phyloP scores from a whole-genome alignment of 768 basidiomycete genomes.

The Amanita molliuscula region DNA sequence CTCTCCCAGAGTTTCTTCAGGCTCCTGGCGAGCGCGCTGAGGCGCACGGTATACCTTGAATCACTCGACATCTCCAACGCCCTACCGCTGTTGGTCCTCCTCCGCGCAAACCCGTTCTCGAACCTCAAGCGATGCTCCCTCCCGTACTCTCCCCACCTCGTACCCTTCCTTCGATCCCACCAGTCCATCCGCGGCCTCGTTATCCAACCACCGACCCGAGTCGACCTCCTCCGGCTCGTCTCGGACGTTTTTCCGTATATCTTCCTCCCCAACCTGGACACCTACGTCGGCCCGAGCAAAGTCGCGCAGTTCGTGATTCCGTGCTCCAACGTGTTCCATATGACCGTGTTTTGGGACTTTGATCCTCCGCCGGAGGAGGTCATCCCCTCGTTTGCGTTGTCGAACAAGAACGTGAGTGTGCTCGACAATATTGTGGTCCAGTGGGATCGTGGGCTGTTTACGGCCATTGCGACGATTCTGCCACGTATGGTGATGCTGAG shows the following conservation, averaged over 20 bases:
- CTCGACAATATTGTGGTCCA: slow-evolving; percentile 11
- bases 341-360: slow-evolving; percentile 11
- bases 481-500: slow-evolving; percentile 9
- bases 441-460: slow-evolving; percentile 9
- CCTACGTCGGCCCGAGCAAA: slow-evolving; percentile 9
- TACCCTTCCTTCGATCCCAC: slow-evolving; percentile 8
- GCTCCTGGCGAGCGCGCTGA: slow-evolving; percentile 8
- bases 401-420: slow-evolving; percentile 2
- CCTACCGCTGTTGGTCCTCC: slow-evolving; percentile 4
- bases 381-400: neutral
- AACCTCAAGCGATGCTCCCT: slow-evolving; percentile 7
- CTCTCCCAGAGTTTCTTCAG: slow-evolving; percentile 9
- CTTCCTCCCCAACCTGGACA: slow-evolving; percentile 5
- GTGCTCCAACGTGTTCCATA: slow-evolving; percentile 6
- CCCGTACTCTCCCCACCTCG: slow-evolving; percentile 6
- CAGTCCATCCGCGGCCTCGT: slow-evolving; percentile 3
- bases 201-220: slow-evolving; percentile 6
- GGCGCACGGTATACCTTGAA: slow-evolving; percentile 3
- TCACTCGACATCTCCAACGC: slow-evolving; percentile 8
- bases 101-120: slow-evolving; percentile 4
- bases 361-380: slow-evolving; percentile 3
- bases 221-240: neutral
- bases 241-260: neutral
- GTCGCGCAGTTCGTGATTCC: slow-evolving; percentile 9
- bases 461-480: slow-evolving; percentile 4